Base-by-base conservation (phyloP, 1,284 basidiomycete species). In the Austroboletus sp. region DNA sequence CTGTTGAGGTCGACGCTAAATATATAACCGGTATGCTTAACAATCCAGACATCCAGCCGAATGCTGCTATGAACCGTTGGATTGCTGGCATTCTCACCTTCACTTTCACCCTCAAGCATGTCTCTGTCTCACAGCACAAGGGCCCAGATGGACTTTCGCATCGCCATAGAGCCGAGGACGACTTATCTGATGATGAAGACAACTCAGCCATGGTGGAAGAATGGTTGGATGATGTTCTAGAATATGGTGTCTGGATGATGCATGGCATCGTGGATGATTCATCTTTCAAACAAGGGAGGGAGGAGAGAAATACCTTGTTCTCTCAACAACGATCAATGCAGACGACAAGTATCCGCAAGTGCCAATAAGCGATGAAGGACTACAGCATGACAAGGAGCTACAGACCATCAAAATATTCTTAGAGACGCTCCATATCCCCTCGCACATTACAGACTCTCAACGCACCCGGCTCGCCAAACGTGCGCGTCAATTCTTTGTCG, bases 51-150 rank as follows among this genome's bases (percentile, higher is more conserved):
- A 27, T 45, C 0, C 51, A 60, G 2, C 69, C 68, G 0, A 66
- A 55, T 8, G 57, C 63, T 0, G 55, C 60, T 2, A 68, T 72
- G 2, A 73, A 72, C 39, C 46, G 61, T 0, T 74, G 73, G 69
- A 70, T 74, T 10, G 54, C 60, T 2, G 55, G 56, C 0, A 72
- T 74, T 0, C 21, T 48, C 0, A 46, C 69, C 0, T 73, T 71
- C 40, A 49, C 60, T n/a, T 73, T 73, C 44, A 9, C 2, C 2
- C 26, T 35, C 17, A 29, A 30, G 6, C 25, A 48, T 13, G 21
- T 48, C 4, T 8, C 23, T 0, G 45, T 35, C 4, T 3, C 6
- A 1, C 12, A 11, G 1, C 44, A 46, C n/a, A 7, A 27, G 1
- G 44, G 34, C 1, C 39, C 23, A 0, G 39, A 45, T 15, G 39